These are phyloP conservation scores for Grosmannia serpens DNA, from an alignment of 2,329 filamentous ascomycete species.

Conservation along the genomic window DNA sequence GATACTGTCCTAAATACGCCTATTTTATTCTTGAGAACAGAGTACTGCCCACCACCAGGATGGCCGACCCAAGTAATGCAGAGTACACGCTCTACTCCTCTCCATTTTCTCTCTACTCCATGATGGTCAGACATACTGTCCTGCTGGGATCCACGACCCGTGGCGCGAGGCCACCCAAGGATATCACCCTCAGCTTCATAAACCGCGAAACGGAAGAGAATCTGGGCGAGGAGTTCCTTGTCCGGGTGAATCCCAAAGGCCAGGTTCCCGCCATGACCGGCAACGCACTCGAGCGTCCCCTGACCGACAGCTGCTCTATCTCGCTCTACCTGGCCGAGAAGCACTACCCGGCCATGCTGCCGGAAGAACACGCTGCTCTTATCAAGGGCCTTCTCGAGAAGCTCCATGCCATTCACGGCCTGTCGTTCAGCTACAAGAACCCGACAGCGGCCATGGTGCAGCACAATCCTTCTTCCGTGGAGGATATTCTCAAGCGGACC, in stretches of 20 bases:
- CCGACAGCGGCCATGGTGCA: background rate
- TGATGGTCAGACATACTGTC: background rate
- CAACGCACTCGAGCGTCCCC: background rate
- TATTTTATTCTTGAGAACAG: too few relatives aligned
- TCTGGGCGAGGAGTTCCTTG: conserved; percentile 3
- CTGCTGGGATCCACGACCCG: background rate
- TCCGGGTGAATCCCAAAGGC: conserved; percentile 5
- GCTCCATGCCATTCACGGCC: background rate
- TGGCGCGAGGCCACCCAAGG: background rate
- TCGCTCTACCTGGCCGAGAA: background rate
- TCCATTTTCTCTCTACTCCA: conserved; percentile 1
- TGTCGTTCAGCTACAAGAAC: background rate
- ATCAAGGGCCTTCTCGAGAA: background rate
- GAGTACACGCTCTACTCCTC: conserved; percentile 1
- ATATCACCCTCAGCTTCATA: background rate
- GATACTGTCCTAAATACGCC: too few relatives aligned
- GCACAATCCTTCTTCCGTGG: background rate
- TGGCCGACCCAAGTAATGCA: background rate
- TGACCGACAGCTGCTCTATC: conserved; percentile 1
- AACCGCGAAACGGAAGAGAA: background rate
- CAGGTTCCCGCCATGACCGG: conserved; percentile 1
- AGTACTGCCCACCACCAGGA: too few relatives aligned
- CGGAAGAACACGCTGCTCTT: background rate
- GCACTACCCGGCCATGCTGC: background rate
- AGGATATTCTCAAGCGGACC: background rate